phyloP scores from a whole-genome alignment of 768 basidiomycete genomes.

The Infundibulicybe gibba region DNA sequence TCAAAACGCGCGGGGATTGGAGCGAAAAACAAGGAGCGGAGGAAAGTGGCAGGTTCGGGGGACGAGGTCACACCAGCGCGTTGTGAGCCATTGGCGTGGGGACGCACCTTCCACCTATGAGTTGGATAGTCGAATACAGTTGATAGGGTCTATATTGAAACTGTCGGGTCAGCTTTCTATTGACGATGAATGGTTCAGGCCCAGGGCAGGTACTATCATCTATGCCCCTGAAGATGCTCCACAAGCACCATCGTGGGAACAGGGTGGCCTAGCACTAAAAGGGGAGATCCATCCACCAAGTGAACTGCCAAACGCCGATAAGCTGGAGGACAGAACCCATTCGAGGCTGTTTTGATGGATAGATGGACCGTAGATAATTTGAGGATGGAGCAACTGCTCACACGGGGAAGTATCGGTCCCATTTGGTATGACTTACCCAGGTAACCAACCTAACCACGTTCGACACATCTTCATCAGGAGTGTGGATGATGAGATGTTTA shows the following conservation, averaged over 20 bases:
- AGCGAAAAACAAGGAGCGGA: conserved; percentile 15
- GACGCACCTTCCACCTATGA: conserved; percentile 51
- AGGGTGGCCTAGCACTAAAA: neutral
- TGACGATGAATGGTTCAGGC: no score
- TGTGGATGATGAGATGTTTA: conserved; percentile 61
- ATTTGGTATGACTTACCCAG: conserved; percentile 40
- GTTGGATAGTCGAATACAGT: conserved; percentile 56
- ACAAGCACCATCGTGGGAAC: neutral
- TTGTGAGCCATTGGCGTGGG: conserved; percentile 10
- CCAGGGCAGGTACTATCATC: neutral
- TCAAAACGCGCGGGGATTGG: neutral
- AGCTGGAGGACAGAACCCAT: no score
- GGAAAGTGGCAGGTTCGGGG: conserved; percentile 9
- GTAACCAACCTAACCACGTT: conserved; percentile 54
- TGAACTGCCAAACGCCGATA: no score
- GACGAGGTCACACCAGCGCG: conserved; percentile 1
- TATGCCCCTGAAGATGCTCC: neutral
- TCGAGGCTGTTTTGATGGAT: no score
- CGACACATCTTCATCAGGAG: conserved; percentile 61
- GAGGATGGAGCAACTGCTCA: neutral
- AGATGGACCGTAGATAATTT: neutral
- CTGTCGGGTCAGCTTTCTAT: no score
- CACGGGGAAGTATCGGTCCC: conserved; percentile 3
- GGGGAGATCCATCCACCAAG: no score
- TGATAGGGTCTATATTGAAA: conserved; percentile 45